Evolutionary conservation across 768 basidiomycete genomes (phyloP).

Genomic region (Suillus clintonianus): DNA sequence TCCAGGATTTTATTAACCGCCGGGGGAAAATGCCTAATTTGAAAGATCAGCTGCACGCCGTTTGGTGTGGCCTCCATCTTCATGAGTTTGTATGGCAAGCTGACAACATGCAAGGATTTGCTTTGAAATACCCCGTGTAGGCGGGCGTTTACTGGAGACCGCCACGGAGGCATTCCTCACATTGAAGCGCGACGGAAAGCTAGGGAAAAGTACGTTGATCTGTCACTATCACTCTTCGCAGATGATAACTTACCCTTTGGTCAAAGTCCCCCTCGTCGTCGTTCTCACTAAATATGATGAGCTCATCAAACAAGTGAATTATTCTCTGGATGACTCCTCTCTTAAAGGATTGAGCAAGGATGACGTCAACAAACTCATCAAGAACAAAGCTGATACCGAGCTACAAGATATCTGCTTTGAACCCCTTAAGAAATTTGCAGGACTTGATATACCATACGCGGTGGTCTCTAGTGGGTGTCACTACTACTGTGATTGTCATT

Average conservation of each 20-base stretch:
- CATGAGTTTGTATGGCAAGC: not conserved
- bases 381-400: too few relatives aligned
- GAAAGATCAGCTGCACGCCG: too few relatives aligned
- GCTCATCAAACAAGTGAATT: not conserved
- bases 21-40: not conserved
- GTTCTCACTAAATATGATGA: conserved; percentile 9
- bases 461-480: too few relatives aligned
- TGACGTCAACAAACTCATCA: too few relatives aligned
- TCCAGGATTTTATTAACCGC: not conserved
- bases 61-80: not conserved
- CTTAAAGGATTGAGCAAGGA: too few relatives aligned
- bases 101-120: not conserved
- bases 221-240: not conserved
- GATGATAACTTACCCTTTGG: too few relatives aligned
- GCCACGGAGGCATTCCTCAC: not conserved
- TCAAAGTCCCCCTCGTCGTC: conserved; percentile 3
- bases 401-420: too few relatives aligned
- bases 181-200: not conserved
- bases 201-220: conserved; percentile 2
- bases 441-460: too few relatives aligned
- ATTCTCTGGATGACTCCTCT: not conserved
- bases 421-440: too few relatives aligned
- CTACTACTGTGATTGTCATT: too few relatives aligned
- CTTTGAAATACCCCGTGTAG: not conserved
- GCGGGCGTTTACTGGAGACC: conserved; percentile 5